Evolutionary conservation across 2,329 filamentous ascomycete species (phyloP), one percentile per base, ranked within the genome.

Genomic region (Pezicula carpinea): DNA sequence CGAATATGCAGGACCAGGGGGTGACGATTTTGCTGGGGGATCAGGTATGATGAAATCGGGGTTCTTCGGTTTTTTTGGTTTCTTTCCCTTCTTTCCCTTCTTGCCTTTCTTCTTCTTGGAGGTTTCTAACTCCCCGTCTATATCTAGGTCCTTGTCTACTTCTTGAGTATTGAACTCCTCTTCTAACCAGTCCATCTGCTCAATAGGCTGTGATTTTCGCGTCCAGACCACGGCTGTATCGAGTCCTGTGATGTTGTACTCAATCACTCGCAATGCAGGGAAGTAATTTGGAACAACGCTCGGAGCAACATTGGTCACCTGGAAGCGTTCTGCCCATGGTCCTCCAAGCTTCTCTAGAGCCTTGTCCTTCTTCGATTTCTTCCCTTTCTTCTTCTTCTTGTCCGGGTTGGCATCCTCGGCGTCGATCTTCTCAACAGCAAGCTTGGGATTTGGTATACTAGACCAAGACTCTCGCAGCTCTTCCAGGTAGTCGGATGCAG

Each of bases 261-360:
- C 89, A 54, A 92, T 74, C n/a, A 99, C 77, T n/a, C 91, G 81
- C 26, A 96, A 68, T 1, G 87, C 90, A 0, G 92, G 93, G 54
- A 91, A 93, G 66, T 89, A 95, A 62, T 93, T 96, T 6, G 92
- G 93, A 7, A 97, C 88, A 32, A 99, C 73, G 62, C 91, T 97
- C 0, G 92, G 88, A 39, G 85, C 80, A 47, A 97, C 84, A 21
- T 93, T 72, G 0, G 87, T 84, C 5, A 95, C 67, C 44, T 90
- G 85, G 64, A 89, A 99, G 44, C 90, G 80, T 67, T 99, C 90
- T 3, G 83, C 90, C 69, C 82, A 95, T 52, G 79, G 77, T 4
- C 91, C 91, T 17, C 87, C 89, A 52, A 95, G 83, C 52, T 82
- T 77, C 42, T 84, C 72, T 26, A 83, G 66, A 41, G 78, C 82